Base-by-base conservation (phyloP, 2,329 filamentous ascomycete genomes). In the Fusarium tupiense region DNA sequence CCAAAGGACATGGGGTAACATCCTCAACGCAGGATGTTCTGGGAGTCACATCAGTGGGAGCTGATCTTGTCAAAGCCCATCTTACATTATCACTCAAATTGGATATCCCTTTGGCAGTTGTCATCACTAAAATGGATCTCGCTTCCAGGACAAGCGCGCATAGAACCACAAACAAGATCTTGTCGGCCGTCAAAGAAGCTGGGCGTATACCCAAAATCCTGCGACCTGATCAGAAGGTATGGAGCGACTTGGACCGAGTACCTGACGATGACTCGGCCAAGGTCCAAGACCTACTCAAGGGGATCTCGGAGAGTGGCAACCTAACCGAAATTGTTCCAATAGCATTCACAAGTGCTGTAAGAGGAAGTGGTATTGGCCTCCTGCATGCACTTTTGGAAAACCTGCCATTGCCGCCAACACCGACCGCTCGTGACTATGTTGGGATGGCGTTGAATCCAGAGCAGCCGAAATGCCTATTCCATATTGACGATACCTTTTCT, bases 81-180 rank as follows among this genome's bases (percentile, higher is more conserved):
- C 86, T 99, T 22, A 91, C 95, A 43, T 86, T 99, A 5, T 98
- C 95, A 77, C 86, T 98, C 37, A 93, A 94, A 74, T 85, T 98
- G 24, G 88, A 91, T 26, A 86, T 95, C 16, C 94, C 95, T 2
- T 85, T 98, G 63, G 89, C 93, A 13, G 88, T 99, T 17, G 88
- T 96, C 31, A 92, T 99, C 67, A 98, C 96, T 2, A 99, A 98
- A 80, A 88, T 97, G 70, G 96, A 99, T 76, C 82, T 97, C 49
- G 94, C 95, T 22, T 95, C 92, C 20, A 95, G 92, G 73, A 82
- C 85, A 17, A 91, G 91, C 16, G 81, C 98, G 14, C 90, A 91
- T 64, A 89, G 89, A 58, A 94, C 90, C 2, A 85, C 98, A 69
- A 89, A 88, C 22, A 93, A 91, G 76, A 85, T 98, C 5, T 85